Evolutionary conservation across 2,329 filamentous ascomycete species (phyloP), one percentile per base, ranked within the genome.

Genomic region (Claviceps sp.): DNA sequence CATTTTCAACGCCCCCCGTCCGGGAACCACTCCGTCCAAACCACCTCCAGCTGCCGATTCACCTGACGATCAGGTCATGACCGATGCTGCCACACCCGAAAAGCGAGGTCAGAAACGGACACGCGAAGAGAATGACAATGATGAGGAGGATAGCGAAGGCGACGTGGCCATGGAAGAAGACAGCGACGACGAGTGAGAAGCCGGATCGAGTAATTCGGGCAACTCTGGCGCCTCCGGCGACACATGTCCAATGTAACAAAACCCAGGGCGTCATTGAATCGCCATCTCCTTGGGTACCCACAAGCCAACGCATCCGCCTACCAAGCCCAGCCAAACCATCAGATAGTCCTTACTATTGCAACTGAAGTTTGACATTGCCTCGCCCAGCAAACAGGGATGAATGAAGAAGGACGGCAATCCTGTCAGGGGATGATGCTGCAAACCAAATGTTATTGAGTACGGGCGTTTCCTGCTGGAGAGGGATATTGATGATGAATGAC

Each of bases 331-430:
- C 90, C 91, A 97, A 52, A 89, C 71, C 69, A 89, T 78, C 62
- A 97, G 74, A 71, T 97, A 97, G 60, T 83, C 75, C 61, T 82
- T 68, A 64, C 74, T 72, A 63, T 74, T 67, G 60, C 79, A 82
- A 59, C 77, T 70, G 61, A 89, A 82, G 50, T 71, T 73, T 59
- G 74, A 73, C 77, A 97, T 86, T 50, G 87, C 86, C 57, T 91
- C 85, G 52, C 85, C 86, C 8, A 93, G 87, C 65, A 87, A 81
- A 69, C 93, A 97, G 24, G 93, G 91, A 70, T 98, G 93, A 60
- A 97, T 77, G 68, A 95, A 96, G 68, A 91, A 96, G 48, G 82
- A 80, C 42, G 89, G 88, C 54, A 83, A 68, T 50, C 85, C 85
- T 53, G 82, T 87, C 54, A 87, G 68, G 50, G 93, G 91, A 74